Base-by-base conservation (phyloP, 2,329 filamentous ascomycete genomes). In the Ceratocystis cubensis region DNA sequence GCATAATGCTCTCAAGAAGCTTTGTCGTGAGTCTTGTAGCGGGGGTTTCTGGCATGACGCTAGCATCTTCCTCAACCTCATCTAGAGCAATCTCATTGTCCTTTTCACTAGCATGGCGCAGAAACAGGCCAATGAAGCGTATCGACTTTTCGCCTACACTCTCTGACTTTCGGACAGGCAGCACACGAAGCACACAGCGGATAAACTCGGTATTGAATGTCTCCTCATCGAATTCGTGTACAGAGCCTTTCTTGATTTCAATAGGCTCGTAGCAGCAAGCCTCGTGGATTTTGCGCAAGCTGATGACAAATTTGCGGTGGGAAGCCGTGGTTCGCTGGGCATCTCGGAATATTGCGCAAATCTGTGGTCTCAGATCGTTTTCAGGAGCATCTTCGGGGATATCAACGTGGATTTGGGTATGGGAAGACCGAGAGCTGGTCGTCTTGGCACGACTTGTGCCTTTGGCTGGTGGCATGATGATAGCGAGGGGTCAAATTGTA, bases 121-220 rank as follows among this genome's bases (percentile, higher is more conserved):
- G 77, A 75, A 96, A 99, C 50, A 91, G 79, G n/a, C 89, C 91
- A 69, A 95, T 78, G 74, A 99, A 99, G 59, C 89, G 84, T 67
- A 97, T 84, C 17, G 88, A 83, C 71, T 89, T 86, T 74, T 97
- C 93, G 28, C 91, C 94, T 1, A 89, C 92, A 15, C 84, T 81
- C 77, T 99, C 94, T 46, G 89, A 88, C 80, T 96, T 97, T 80
- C 93, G 96, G 67, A 97, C 86, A 0, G 88, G 84, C 79, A 99
- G 84, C 63, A 93, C 82, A 66, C 91, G 83, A 71, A 95, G 75
- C 28, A 96, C 82, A 73, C 91, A 96, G 73, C 94, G 83, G 66
- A 86, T 82, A 67, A 97, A 85, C 75, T 99, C 93, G 33, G 81
- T 78, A 72, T 94, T 96, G 78, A 99, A 97, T 67, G 94, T 87